Percentiles rank a stretch among this genome's conserved stretches.
Conservation (phyloP, 2,329 filamentous ascomycete genomes). For the Cladorrhinum sp. region DNA sequence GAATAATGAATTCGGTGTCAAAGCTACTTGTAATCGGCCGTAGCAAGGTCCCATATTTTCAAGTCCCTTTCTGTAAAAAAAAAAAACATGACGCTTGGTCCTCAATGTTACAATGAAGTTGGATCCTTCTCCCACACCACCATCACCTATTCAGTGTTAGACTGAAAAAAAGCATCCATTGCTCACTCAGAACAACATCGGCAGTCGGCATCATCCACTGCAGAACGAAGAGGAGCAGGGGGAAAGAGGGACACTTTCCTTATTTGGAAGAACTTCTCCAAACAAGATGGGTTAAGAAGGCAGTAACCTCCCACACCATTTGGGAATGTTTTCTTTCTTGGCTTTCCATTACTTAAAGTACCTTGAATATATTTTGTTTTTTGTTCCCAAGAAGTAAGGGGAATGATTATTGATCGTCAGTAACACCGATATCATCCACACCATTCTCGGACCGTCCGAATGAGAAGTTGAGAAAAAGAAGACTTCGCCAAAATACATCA, state of each 20-base stretch:
- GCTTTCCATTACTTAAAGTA: not conserved
- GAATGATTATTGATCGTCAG: too few relatives aligned
- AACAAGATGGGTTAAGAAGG: not conserved
- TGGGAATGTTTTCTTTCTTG: not conserved
- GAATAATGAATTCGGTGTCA: too few relatives aligned
- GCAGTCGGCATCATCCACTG: not conserved
- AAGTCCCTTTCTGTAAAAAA: too few relatives aligned
- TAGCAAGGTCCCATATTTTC: not conserved
- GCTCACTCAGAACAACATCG: too few relatives aligned
- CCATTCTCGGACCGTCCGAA: too few relatives aligned
- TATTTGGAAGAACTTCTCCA: not conserved
- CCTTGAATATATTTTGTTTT: not conserved
- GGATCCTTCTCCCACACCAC: not conserved
- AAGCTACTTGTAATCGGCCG: too few relatives aligned
- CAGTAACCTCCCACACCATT: not conserved
- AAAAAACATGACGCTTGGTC: not conserved
- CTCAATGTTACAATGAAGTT: not conserved
- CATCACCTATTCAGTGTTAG: not conserved
- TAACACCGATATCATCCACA: too few relatives aligned
- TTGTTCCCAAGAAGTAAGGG: too few relatives aligned
- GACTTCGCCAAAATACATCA: too few relatives aligned
- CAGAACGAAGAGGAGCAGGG: not conserved
- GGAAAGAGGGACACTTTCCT: not conserved
- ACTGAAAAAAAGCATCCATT: not conserved
- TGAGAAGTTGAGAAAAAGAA: too few relatives aligned